Conservation (phyloP, 805 yeast species). For the Torulaspora indica region DNA sequence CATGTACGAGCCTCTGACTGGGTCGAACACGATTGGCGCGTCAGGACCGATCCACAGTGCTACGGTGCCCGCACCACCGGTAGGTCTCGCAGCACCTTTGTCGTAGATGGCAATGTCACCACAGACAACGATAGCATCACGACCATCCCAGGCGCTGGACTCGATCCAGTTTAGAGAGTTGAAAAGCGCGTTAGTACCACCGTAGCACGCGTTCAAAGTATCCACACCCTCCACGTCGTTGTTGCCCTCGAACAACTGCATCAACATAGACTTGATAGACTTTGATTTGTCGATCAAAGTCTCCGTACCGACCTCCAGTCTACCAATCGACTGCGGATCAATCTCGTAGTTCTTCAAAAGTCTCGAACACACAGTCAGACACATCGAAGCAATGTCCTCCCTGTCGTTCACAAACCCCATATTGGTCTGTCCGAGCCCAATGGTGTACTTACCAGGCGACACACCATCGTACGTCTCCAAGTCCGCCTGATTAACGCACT, state of each 20-base stretch:
- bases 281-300: slow-evolving; percentile 94
- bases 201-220: slow-evolving; percentile 95
- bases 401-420: slow-evolving; percentile 97
- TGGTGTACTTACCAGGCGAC: slow-evolving; percentile 92
- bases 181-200: slow-evolving; percentile 94
- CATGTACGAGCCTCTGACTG: slow-evolving; percentile 87
- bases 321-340: slow-evolving; percentile 77
- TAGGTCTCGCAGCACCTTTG: slow-evolving; percentile 97
- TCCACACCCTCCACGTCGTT: slow-evolving; percentile 93
- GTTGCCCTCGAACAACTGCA: slow-evolving; percentile 88
- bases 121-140: slow-evolving; percentile 93
- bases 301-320: slow-evolving; percentile 98
- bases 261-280: slow-evolving; percentile 90
- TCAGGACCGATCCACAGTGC: slow-evolving; percentile 95
- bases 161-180: slow-evolving; percentile 95
- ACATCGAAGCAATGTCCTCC: slow-evolving; percentile 92
- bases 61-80: slow-evolving; percentile 98
- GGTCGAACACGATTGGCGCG: slow-evolving; percentile 91
- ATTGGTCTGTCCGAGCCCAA: slow-evolving; percentile 97
- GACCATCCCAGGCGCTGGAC: slow-evolving; percentile 95
- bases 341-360: slow-evolving; percentile 76
- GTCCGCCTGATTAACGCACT: slow-evolving; percentile 81
- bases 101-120: slow-evolving; percentile 98
- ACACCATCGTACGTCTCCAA: slow-evolving; percentile 81
- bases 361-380: slow-evolving; percentile 79